A percentile compares a stretch with the other conserved stretches of the same genome.
These are phyloP conservation scores for Panaeolus papilionaceus DNA, from an alignment of 768 basidiomycete species.

Conservation along the genomic window DNA sequence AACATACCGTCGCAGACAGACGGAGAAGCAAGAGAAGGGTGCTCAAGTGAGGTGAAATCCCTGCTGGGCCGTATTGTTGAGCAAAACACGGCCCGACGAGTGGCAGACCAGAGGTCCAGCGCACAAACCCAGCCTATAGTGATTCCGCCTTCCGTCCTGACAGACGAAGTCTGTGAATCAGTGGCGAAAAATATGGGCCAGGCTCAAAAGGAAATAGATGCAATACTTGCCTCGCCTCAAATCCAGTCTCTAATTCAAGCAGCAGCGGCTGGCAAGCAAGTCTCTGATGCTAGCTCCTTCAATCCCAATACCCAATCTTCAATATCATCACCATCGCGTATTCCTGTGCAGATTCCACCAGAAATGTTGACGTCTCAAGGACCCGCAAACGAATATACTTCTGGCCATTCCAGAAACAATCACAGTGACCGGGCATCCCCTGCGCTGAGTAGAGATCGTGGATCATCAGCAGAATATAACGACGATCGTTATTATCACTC, in stretches of 20 bases:
- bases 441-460: background rate
- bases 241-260: background rate
- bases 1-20: background rate
- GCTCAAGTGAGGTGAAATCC: background rate
- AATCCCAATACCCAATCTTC: background rate
- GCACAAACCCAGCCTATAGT: background rate
- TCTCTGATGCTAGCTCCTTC: background rate
- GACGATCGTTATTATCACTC: background rate
- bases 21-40: background rate
- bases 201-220: constrained; percentile 6
- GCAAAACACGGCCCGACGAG: background rate
- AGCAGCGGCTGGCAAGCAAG: background rate
- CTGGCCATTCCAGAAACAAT: background rate
- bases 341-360: background rate
- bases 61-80: constrained; percentile 1
- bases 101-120: background rate
- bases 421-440: background rate
- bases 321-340: background rate
- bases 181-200: background rate
- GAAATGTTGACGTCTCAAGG: background rate
- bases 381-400: background rate
- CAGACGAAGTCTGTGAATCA: constrained; percentile 1
- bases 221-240: background rate
- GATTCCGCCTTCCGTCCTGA: background rate
- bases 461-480: background rate